phyloP scores from a whole-genome alignment of 2,329 filamentous ascomycete genomes.

The Penicillium expansum region DNA sequence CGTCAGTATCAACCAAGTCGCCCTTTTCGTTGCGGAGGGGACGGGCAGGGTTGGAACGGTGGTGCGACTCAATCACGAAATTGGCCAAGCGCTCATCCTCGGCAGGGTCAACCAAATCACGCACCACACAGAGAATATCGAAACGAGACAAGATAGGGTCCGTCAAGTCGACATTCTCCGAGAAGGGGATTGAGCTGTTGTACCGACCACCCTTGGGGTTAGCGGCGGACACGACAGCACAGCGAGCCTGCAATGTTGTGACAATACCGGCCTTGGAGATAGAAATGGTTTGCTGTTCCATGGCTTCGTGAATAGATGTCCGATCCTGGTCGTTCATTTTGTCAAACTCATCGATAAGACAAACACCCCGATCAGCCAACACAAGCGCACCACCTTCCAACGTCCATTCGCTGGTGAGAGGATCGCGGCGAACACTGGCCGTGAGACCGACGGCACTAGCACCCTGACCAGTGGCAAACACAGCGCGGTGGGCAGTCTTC shows the following conservation, averaged over 20 bases:
- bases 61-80: slow-evolving; percentile 93
- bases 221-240: slow-evolving; percentile 92
- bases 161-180: slow-evolving; percentile 92
- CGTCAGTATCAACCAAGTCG: slow-evolving; percentile 44
- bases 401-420: slow-evolving; percentile 95
- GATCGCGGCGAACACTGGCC: slow-evolving; percentile 91
- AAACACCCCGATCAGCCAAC: slow-evolving; percentile 89
- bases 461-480: slow-evolving; percentile 96
- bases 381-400: slow-evolving; percentile 94
- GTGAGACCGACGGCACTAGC: slow-evolving; percentile 97
- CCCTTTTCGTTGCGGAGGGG: slow-evolving; percentile 50
- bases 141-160: slow-evolving; percentile 98
- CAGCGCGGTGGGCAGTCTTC: slow-evolving; percentile 92
- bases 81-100: slow-evolving; percentile 92
- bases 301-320: slow-evolving; percentile 97
- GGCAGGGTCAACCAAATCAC: slow-evolving; percentile 86
- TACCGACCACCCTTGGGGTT: slow-evolving; percentile 96
- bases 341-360: slow-evolving; percentile 97
- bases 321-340: slow-evolving; percentile 99
- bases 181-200: slow-evolving; percentile 94
- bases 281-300: slow-evolving; percentile 99
- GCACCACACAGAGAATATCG: slow-evolving; percentile 92
- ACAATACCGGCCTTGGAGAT: slow-evolving; percentile 99
- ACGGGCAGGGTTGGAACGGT: slow-evolving; percentile 73
- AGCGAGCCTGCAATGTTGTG: slow-evolving; percentile 91